Percentiles rank a stretch among this genome's conserved stretches.
Evolutionary conservation across 2,329 filamentous ascomycete genomes (phyloP).

Genomic region (Hypoxylon sp.): DNA sequence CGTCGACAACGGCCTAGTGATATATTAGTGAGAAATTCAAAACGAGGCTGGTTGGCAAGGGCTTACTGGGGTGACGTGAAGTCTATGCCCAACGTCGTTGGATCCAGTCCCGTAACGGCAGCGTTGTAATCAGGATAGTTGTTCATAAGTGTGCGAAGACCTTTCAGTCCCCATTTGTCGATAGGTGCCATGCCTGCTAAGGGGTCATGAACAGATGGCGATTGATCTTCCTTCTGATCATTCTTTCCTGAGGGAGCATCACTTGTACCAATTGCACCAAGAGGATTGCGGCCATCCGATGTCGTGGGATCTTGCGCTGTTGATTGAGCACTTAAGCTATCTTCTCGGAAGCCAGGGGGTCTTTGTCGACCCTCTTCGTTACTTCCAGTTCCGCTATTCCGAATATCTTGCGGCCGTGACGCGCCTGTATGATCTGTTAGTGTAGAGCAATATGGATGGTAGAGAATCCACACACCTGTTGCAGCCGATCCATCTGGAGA

Average conservation of each 20-base stretch:
- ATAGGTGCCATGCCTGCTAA: slow-evolving; percentile 71
- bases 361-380: slow-evolving; percentile 64
- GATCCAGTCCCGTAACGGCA: slow-evolving; percentile 71
- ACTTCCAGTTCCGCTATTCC: slow-evolving; percentile 51
- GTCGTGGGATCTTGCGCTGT: slow-evolving; percentile 54
- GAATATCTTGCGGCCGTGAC: slow-evolving; percentile 61
- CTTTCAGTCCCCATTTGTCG: slow-evolving; percentile 76
- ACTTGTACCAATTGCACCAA: slow-evolving; percentile 62
- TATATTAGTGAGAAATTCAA: slow-evolving; percentile 31
- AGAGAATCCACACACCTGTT: slow-evolving; percentile 51
- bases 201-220: slow-evolving; percentile 66
- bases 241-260: slow-evolving; percentile 59
- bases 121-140: slow-evolving; percentile 74
- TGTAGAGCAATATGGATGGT: slow-evolving; percentile 15
- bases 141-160: slow-evolving; percentile 72
- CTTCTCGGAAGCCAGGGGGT: slow-evolving; percentile 60
- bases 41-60: neutral
- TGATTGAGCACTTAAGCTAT: slow-evolving; percentile 54
- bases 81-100: slow-evolving; percentile 69
- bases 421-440: slow-evolving; percentile 51
- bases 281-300: slow-evolving; percentile 57
- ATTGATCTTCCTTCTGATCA: slow-evolving; percentile 59
- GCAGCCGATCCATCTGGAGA: slow-evolving; percentile 61
- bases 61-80: slow-evolving; percentile 70
- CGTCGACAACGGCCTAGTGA: slow-evolving; percentile 65